Base-by-base conservation (phyloP, 495 filamentous ascomycete genomes). In the Penicillium arizonense region DNA sequence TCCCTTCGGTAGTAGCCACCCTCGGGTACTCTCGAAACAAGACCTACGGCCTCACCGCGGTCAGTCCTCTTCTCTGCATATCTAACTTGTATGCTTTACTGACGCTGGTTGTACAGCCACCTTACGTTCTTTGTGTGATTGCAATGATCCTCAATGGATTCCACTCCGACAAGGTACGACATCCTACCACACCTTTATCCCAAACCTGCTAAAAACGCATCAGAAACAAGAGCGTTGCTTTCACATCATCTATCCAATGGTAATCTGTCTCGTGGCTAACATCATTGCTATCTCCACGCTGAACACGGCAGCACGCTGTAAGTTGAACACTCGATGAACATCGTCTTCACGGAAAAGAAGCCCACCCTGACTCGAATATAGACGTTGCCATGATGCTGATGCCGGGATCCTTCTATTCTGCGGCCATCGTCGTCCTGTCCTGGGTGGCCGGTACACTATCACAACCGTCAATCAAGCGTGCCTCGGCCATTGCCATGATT, bases 301-400 rank as follows among this genome's bases (percentile, higher is more conserved):
- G 10, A 57, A 57, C 24, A 52, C 54, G 6, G 54, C 41, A 8
- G 54, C 54, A 33, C 47, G 54, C 24, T 57, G 54, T 57, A 24
- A 30, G 54, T 51, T 16, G 3, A n/a, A 44, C 3, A 10, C 9
- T 5, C 38, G 14, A 20, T 35, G 9, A 18, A 36, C 36, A 5
- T 34, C 32, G 11, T 37, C n/a, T n/a, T n/a, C n/a, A n/a, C n/a
- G n/a, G n/a, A n/a, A n/a, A n/a, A n/a, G n/a, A n/a, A n/a, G n/a
- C n/a, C n/a, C n/a, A n/a, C n/a, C n/a, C n/a, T 50, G 14, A 26
- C 51, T 37, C 43, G 3, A 2, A 21, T 33, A 35, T 26, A 57
- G 54, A 57, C 36, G 42, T 57, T 35, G 54, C 54, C 21, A 57
- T 57, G 48, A 57, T 57, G 54, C 42, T 52, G 2, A 52, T 57